phyloP scores from a whole-genome alignment of 805 yeast genomes.

The Candida silvatica region DNA sequence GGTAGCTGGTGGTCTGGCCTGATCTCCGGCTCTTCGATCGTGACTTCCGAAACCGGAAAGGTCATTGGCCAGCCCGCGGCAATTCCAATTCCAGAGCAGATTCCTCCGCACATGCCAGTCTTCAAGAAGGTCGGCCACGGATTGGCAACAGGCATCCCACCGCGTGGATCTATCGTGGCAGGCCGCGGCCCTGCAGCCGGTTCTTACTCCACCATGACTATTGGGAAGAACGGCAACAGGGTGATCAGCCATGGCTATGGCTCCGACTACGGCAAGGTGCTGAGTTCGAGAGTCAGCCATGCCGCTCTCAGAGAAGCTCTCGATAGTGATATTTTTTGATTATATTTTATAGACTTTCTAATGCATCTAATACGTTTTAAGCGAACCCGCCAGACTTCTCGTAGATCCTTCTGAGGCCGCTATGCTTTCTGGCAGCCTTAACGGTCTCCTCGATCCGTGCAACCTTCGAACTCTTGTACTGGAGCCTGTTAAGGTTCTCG shows the following conservation, averaged over 20 bases:
- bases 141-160: too few species aligned
- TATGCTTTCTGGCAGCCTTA: slow-evolving; percentile 6
- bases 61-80: slow-evolving; percentile 19
- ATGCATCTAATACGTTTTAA: slow-evolving; percentile 1
- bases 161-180: too few species aligned
- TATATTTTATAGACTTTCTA: neutral
- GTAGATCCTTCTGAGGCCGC: slow-evolving; percentile 8
- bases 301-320: slow-evolving; percentile 41
- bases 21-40: slow-evolving; percentile 22
- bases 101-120: neutral
- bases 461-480: slow-evolving; percentile 10
- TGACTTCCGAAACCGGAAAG: slow-evolving; percentile 24
- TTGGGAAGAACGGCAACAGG: slow-evolving; percentile 32
- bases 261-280: slow-evolving; percentile 26
- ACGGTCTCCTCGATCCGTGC: slow-evolving; percentile 13
- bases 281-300: slow-evolving; percentile 34
- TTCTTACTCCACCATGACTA: slow-evolving; percentile 30
- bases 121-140: neutral
- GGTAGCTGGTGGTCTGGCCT: slow-evolving; percentile 23
- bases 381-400: slow-evolving; percentile 7
- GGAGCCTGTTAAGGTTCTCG: slow-evolving; percentile 4
- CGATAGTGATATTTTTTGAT: slow-evolving; percentile 13
- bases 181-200: slow-evolving; percentile 19
- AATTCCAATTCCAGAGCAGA: too few species aligned
- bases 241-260: slow-evolving; percentile 35